These are phyloP conservation scores for Boletus fagicola DNA, from an alignment of 768 basidiomycete species.

Conservation along the genomic window DNA sequence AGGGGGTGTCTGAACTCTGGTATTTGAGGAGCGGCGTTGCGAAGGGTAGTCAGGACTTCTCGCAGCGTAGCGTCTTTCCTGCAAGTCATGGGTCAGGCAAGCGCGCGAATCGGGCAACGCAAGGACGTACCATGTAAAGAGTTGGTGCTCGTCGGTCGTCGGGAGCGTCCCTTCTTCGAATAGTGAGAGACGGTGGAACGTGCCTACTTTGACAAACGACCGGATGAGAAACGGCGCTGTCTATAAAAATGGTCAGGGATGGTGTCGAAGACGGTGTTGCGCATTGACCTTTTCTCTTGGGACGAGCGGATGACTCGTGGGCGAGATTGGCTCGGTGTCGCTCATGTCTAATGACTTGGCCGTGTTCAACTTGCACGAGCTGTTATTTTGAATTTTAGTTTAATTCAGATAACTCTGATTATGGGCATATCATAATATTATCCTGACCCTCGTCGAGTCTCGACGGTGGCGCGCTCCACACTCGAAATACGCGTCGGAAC, in stretches of 20 bases:
- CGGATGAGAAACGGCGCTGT: slow-evolving; percentile 81
- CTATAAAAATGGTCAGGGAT: slow-evolving; percentile 34
- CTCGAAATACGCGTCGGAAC: no score
- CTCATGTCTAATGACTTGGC: slow-evolving; percentile 17
- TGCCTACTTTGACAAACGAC: slow-evolving; percentile 77
- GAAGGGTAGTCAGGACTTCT: slow-evolving; percentile 75
- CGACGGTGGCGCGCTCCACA: no score
- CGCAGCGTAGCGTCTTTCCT: slow-evolving; percentile 84
- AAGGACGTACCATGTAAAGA: slow-evolving; percentile 68
- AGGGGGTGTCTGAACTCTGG: slow-evolving; percentile 79
- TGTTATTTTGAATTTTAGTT: no score
- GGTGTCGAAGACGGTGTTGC: rapidly evolving
- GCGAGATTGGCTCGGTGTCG: slow-evolving; percentile 42
- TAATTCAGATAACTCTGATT: no score
- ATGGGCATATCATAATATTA: no score
- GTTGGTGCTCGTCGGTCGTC: slow-evolving; percentile 76
- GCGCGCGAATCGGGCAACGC: not conserved
- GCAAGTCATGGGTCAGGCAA: not conserved
- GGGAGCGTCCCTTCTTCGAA: slow-evolving; percentile 80
- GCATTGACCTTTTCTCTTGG: slow-evolving; percentile 54
- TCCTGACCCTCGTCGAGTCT: no score
- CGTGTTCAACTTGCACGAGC: not conserved
- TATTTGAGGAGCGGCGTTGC: slow-evolving; percentile 64
- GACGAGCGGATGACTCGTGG: slow-evolving; percentile 47
- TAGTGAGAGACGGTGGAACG: slow-evolving; percentile 68